These are phyloP conservation scores for Coprinellus aureogranulatus DNA, from an alignment of 768 basidiomycete species.

Conservation along the genomic window DNA sequence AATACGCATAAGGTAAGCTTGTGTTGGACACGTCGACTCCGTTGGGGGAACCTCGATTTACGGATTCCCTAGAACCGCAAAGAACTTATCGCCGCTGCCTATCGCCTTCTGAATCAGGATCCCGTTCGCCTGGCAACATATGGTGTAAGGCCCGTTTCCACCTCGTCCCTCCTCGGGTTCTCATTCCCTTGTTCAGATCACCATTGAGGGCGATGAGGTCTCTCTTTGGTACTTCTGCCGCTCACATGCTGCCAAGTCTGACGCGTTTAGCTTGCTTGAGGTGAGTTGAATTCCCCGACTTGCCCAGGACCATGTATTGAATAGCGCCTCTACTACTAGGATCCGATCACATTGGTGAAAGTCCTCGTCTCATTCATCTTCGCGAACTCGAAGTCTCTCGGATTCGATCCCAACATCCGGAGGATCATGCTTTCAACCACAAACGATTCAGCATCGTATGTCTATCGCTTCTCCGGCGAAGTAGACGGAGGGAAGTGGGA, in stretches of 20 bases:
- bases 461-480: conserved; percentile 1
- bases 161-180: too few relatives aligned
- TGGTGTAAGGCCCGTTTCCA: too few relatives aligned
- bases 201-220: conserved; percentile 7
- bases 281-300: neutral
- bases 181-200: conserved; percentile 1
- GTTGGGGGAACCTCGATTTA: too few relatives aligned
- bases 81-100: too few relatives aligned
- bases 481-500: neutral
- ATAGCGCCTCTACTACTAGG: neutral
- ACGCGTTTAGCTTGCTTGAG: conserved; percentile 5
- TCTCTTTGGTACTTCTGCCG: conserved; percentile 8
- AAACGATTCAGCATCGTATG: neutral
- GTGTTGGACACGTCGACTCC: too few relatives aligned
- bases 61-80: too few relatives aligned
- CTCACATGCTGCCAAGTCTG: conserved; percentile 3
- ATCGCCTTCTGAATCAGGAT: too few relatives aligned
- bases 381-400: conserved; percentile 4
- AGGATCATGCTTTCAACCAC: neutral
- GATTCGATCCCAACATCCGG: conserved; percentile 2
- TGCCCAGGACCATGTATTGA: neutral
- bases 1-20: neutral
- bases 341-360: neutral
- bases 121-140: too few relatives aligned
- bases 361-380: conserved; percentile 5